These are phyloP conservation scores for Poa pratensis DNA, from an alignment of 176 grass and related monocot genomes.

Conservation along the genomic window DNA sequence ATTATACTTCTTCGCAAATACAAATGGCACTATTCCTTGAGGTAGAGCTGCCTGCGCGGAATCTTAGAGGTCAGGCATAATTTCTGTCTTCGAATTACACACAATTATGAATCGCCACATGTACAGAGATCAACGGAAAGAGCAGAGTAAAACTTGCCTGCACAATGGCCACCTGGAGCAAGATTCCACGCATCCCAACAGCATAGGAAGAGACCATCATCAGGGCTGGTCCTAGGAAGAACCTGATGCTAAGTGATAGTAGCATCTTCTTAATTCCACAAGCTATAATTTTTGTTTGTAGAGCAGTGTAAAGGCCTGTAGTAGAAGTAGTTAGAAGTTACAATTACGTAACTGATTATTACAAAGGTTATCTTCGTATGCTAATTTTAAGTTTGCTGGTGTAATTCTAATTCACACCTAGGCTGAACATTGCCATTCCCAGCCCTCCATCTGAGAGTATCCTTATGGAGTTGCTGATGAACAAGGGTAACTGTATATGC, in stretches of 20 bases:
- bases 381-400: conserved; percentile 29
- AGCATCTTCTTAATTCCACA: conserved; percentile 73
- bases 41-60: conserved; percentile 79
- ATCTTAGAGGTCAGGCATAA: conserved; percentile 22
- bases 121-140: background rate
- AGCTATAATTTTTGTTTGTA: conserved; percentile 78
- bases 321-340: conserved; percentile 21
- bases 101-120: background rate
- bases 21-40: conserved; percentile 92
- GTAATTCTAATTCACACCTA: conserved; percentile 57
- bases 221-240: conserved; percentile 77
- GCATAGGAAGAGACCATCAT: conserved; percentile 72
- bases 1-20: conserved; percentile 89
- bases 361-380: conserved; percentile 8
- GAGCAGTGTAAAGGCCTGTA: conserved; percentile 83
- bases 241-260: conserved; percentile 68
- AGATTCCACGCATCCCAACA: conserved; percentile 63
- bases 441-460: conserved; percentile 91
- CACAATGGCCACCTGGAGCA: conserved; percentile 77
- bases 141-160: conserved; percentile 53
- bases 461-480: conserved; percentile 68
- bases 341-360: conserved; percentile 30
- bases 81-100: background rate
- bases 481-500: conserved; percentile 58
- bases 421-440: conserved; percentile 98